Evolutionary conservation across 352 stramenopile genomes (phyloP), one percentile per base, ranked within the genome.

Genomic region (Peronospora tabacina): DNA sequence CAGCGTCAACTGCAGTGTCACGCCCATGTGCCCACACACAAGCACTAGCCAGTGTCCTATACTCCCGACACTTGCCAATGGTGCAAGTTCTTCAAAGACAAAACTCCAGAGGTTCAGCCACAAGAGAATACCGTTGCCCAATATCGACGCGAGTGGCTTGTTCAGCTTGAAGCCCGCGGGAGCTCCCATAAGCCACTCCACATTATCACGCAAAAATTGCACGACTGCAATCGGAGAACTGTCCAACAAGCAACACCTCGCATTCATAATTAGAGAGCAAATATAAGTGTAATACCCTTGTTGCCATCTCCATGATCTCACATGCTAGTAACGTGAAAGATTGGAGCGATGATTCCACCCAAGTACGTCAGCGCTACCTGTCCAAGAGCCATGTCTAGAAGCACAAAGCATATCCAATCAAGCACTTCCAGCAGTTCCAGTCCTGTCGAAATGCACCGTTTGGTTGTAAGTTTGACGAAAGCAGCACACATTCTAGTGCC

Each of bases 161-260:
- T 98, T 98, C 6, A 98, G 58, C 64, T 90, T 90, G 50, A 90
- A 90, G 3, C 80, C 80, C 32, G 80, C 80, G 19, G 80, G 80
- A 0, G 77, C 75, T 7, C 65, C 80, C 74, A 88, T 87, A 3
- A 90, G 61, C 80, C 80, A 90, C 24, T 71, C 57, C 6, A 90
- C 72, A n/a, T 87, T 72, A 3, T 54, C 52, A 15, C 74, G 75
- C 12, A 90, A 57, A 6, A 62, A 46, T 2, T 70, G 44, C 15
- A 86, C 60, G 40, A 85, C 64, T 22, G 39, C 33, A 37, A 9
- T 45, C 10, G 68, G 66, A 24, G 49, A 73, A 39, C 65, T 72
- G 33, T 6, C 15, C 41, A 30, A 41, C 38, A 53, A 19, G 22
- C 28, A 29, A 41, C 9, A 51, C 22, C 15, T n/a, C 29, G 11